phyloP scores from a whole-genome alignment of 257 asterid species.

The Ligustrum vulgare region DNA sequence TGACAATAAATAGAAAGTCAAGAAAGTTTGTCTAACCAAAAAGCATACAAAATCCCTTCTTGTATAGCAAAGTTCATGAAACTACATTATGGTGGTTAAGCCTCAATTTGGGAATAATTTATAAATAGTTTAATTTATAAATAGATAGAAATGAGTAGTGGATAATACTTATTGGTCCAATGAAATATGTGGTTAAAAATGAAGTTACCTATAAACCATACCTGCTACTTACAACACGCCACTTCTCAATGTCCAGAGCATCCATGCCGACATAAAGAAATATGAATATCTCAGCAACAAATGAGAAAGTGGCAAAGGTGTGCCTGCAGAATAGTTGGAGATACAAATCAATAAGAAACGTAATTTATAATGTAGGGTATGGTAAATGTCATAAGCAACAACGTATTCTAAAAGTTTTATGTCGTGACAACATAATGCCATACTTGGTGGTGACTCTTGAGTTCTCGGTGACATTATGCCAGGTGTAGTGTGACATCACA shows the following conservation, averaged over 20 bases:
- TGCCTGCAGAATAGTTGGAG: constrained; percentile 58
- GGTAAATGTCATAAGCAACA: constrained; percentile 8
- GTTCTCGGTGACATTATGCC: constrained; percentile 99
- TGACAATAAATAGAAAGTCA: constrained; percentile 28
- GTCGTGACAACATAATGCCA: constrained; percentile 18
- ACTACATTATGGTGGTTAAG: constrained; percentile 1
- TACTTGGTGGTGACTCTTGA: constrained; percentile 97
- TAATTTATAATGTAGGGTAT: constrained; percentile 5
- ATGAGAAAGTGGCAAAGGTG: constrained; percentile 88
- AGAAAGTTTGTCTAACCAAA: not conserved
- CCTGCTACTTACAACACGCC: constrained; percentile 88
- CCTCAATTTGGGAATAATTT: not conserved
- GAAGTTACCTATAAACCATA: constrained; percentile 22
- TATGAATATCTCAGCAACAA: constrained; percentile 89
- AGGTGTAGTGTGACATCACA: constrained; percentile 98
- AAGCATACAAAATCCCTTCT: not conserved
- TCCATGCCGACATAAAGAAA: constrained; percentile 98
- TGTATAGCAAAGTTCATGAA: constrained; percentile 14
- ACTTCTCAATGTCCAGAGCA: constrained; percentile 95
- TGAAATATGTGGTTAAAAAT: no score
- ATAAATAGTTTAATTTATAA: no score
- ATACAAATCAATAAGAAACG: constrained; percentile 20
- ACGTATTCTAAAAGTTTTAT: constrained; percentile 2
- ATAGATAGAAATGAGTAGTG: no score
- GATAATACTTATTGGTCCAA: no score